Evolutionary conservation across 2,329 filamentous ascomycete genomes (phyloP), one percentile per base, ranked within the genome.

Genomic region (Microdochium trichocladiopsis): DNA sequence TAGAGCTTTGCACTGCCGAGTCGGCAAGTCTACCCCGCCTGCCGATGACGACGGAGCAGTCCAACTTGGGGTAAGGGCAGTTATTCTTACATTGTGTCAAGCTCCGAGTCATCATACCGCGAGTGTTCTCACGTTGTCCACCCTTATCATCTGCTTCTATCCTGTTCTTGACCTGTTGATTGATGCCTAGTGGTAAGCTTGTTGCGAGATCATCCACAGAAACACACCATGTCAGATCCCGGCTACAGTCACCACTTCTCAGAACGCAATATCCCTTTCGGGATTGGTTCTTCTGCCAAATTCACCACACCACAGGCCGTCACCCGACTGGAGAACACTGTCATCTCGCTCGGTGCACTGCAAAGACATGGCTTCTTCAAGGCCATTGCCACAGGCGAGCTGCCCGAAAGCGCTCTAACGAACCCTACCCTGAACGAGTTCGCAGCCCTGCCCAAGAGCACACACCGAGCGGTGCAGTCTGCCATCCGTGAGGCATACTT

Each of bases 231-330:
- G 41, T 45, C 41, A 45, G 41, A 45, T 18, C 41, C 41, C 5
- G 22, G 36, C 10, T 61, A 61, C 50, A 52, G 54, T 11, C 55
- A 65, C n/a, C 74, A 77, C 55, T 82, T 82, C 57, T 78, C 76
- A 0, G 60, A 77, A 41, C 61, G 68, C 21, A 82, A 82, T 53
- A 74, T 81, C 37, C 78, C 78, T 0, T 81, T 77, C 49, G 77
- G 77, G 10, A 70, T 81, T 12, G 76, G 73, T 23, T 78, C 74
- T 1, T 72, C 69, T 0, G 45, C 54, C 8, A 54, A 54, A 0
- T 70, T 75, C 51, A 51, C 61, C 0, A 54, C 54, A 3, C 74
- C 70, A 28, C 70, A 74, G 53, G 72, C 72, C 47, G 80, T 69
- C 1, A 83, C 80, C 1, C 71, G 79, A 37, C 63, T 82, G 11